Base-by-base conservation (phyloP, 163 green algal species). In the Scenedesmus sp. region DNA sequence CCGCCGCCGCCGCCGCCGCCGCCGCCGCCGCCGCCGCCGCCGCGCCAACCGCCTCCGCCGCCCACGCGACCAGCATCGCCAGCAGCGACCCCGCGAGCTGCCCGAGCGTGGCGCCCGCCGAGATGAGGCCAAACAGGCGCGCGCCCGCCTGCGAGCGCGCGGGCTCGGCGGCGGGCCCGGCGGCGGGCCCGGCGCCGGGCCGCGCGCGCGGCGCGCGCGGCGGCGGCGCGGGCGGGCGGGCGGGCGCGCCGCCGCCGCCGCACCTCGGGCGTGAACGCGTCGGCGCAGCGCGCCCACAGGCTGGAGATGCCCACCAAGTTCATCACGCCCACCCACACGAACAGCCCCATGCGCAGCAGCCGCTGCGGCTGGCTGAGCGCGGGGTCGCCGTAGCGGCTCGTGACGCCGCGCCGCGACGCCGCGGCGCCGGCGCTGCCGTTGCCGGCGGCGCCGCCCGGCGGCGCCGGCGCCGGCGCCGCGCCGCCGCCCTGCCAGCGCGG, bases 281-380 rank as follows among this genome's bases (percentile, higher is more conserved):
- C 93, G 1, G 89, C 90, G 26, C 91, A 90, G 28, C 90, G 80
- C 3, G 91, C 91, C 93, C 93, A 97, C 72, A 95, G 71, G 10
- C 74, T 76, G 13, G 86, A 89, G 18, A 90, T 80, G 0, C 82
- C 81, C 48, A 96, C 60, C 22, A 94, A 77, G 73, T 96, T 96
- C 63, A 92, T 82, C n/a, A 93, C 83, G 2, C 83, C 87, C 2
- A 91, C 81, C 77, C 84, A 92, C 17, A 95, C 73, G 76, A 90
- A 96, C 54, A 95, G 93, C 0, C 54, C 50, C 1, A 20, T 70
- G 22, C 81, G 70, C 28, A 89, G 56, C 31, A 60, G 4, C 9
- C 63, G 54, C 56, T 81, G 79, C 28, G 33, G 6, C 5, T 5
- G 13, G 28, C 10, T 73, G 34, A 85, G 54, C 2, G 11, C 24